These are phyloP conservation scores for Coemansia sp. DNA, from an alignment of 192 early-diverging fungal genomes.

Conservation along the genomic window DNA sequence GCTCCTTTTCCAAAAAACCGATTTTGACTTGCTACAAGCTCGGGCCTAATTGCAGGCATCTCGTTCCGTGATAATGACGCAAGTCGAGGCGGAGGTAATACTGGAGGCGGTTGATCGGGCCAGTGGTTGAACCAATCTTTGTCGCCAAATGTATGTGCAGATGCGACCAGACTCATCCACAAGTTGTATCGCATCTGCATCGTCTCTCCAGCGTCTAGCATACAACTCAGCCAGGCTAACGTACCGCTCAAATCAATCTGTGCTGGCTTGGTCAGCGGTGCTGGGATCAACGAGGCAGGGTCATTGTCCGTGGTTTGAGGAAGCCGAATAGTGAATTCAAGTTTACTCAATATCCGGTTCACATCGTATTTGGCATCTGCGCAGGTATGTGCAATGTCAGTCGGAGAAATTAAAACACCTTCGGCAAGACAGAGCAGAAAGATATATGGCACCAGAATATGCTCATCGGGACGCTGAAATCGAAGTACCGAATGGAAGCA, in stretches of 20 bases:
- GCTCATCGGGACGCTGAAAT: conserved; percentile 33
- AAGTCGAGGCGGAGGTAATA: background rate
- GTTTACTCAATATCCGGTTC: conserved; percentile 34
- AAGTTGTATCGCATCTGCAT: conserved; percentile 33
- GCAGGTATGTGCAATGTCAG: conserved; percentile 21
- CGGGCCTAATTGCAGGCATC: background rate
- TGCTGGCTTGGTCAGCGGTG: background rate
- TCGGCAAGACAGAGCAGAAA: conserved; percentile 47
- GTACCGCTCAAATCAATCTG: conserved; percentile 25
- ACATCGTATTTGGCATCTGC: conserved; percentile 24
- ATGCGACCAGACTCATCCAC: conserved; percentile 33
- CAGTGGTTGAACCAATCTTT: conserved; percentile 22
- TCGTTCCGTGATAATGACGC: background rate
- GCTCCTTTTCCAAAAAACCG: background rate
- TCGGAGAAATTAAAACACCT: conserved; percentile 24
- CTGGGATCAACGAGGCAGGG: background rate
- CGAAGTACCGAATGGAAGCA: conserved; percentile 36
- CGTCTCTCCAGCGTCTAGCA: conserved; percentile 26
- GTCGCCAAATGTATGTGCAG: conserved; percentile 8
- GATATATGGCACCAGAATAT: conserved; percentile 40
- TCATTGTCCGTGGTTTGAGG: background rate
- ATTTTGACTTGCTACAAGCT: background rate
- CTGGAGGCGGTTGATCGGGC: conserved; percentile 32
- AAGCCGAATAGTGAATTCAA: conserved; percentile 25
- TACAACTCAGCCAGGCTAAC: conserved; percentile 31